Evolutionary conservation across 768 basidiomycete genomes (phyloP), one percentile per base, ranked within the genome.

Genomic region (Russula abietina): DNA sequence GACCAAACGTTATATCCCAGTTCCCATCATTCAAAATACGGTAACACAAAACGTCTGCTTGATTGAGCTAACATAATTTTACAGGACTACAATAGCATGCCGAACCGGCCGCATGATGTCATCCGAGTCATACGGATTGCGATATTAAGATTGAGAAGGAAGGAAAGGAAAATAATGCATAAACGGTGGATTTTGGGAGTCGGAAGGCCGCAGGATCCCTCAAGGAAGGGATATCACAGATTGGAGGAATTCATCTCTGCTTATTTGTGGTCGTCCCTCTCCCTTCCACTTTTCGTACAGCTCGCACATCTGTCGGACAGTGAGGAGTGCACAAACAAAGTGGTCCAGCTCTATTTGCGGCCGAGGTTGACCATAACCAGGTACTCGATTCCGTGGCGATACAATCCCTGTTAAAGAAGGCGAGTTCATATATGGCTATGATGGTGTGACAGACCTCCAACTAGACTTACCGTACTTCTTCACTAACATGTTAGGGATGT

Each of bases 391-490:
- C n/a, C n/a, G n/a, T n/a, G n/a, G n/a, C n/a, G n/a, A n/a, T n/a
- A n/a, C 22, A 4, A 7, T 17, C 24, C 56, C 61, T 62, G 59
- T 38, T 60, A 2, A 28, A 17, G 33, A 38, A 28, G 32, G n/a
- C 32, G 24, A 0, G 41, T 45, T 38, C 32, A 12, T 8, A 38
- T 1, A 28, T 38, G 26, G 32, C 19, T 19, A 30, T 32, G 24
- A n/a, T n/a, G 8, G 52, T 39, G 33, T 26, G n/a, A 9, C 22
- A 22, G 26, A 26, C 14, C 24, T 1, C n/a, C 17, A 14, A 24
- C 43, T 2, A 14, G 43, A 49, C 53, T 45, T 14, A 60, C 62
- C 58, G 28, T 59, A 60, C 38, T 64, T 64, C 52, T 55, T 59
- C 46, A 64, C 28, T 16, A 64, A 24, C 16, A 43, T 10, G 22